Evolutionary conservation across 345 rosid genomes (phyloP), one percentile per base, ranked within the genome.

Genomic region (Hibiscus syriacus): DNA sequence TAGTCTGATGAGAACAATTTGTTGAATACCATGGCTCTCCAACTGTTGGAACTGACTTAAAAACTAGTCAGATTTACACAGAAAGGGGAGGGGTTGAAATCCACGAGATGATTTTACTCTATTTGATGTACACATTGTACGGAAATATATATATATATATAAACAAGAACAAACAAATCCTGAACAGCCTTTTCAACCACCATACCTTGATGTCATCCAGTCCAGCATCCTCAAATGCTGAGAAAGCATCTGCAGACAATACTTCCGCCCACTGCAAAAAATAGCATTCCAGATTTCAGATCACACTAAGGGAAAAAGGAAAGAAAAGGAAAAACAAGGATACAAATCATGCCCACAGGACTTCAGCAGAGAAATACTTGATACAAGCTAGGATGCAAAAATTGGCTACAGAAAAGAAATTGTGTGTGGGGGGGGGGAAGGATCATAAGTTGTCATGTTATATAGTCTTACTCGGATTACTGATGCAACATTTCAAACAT

Each of bases 221-320:
- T 71, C 97, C 97, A 75, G 87, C 91, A 49, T 92, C 98, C 85
- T 92, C 98, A 74, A 90, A 90, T 55, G 98, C 95, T 14, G 98
- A 92, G 83, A 92, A 90, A 70, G 98, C 98, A 86, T 92, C 97
- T 23, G 98, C 98, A 55, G 98, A 92, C 67, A 90, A 73, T 50
- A 92, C 97, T 80, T 90, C 97, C 5, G 98, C 95, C 98, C 98
- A 90, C 98, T 92, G 89, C 89, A 85, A 68, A 67, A n/a, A 68
- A 62, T 36, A 65, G n/a, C 25, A 61, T 19, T 50, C 63, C 20
- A 13, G 34, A 34, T 58, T 64, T 78, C 70, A 76, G 79, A 71
- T 62, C 63, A 63, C 66, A 71, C 13, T 36, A 64, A 56, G 9
- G n/a, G 25, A n/a, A 29, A 67, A 36, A 71, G 17, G n/a, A 26